Base-by-base conservation (phyloP, 768 basidiomycete genomes). In the Daedalea quercina region DNA sequence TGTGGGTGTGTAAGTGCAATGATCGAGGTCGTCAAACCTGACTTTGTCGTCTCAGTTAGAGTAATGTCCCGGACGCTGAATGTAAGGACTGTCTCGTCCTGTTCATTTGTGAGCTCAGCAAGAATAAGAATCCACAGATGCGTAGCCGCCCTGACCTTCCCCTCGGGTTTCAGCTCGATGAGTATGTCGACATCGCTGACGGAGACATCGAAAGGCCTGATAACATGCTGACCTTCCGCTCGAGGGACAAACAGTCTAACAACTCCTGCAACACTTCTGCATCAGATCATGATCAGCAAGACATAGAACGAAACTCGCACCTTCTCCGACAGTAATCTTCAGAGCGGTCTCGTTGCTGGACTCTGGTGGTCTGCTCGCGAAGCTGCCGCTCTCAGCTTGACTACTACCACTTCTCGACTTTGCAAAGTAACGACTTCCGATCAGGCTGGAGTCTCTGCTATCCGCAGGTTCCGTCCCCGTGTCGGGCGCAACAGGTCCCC, bases 371-470 rank as follows among this genome's bases (percentile, higher is more conserved):
- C 41, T 25, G 37, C 50, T 43, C 19, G 52, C 33, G 28, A 56
- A 43, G 20, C 54, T 54, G 22, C 52, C 68, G 55, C 72, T 76
- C 35, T 71, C 74, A 47, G 70, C 74, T 6, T 68, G 69, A 44
- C 70, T 70, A n/a, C 80, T 81, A 19, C 60, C 63, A 34, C 55
- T 67, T 47, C 62, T 65, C 40, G 64, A 52, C 56, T 75, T 78
- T 0, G 76, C 70, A 55, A 90, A 90, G 68, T 82, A 94, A 31
- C 82, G 79, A 60, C 90, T 91, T 34, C 89, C 90, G 51, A 92
- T 86, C 47, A 92, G 67, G 62, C 81, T 85, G 26, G 83, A 65
- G 64, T 84, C 80, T 50, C 71, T 72, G 55, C 78, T 81, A 52
- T 70, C 70, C 47, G 63, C 56, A 22, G 61, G 65, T 53, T 73